Evolutionary conservation across 2,329 filamentous ascomycete genomes (phyloP), one percentile per base, ranked within the genome.

Genomic region (Penicillium vulpinum): DNA sequence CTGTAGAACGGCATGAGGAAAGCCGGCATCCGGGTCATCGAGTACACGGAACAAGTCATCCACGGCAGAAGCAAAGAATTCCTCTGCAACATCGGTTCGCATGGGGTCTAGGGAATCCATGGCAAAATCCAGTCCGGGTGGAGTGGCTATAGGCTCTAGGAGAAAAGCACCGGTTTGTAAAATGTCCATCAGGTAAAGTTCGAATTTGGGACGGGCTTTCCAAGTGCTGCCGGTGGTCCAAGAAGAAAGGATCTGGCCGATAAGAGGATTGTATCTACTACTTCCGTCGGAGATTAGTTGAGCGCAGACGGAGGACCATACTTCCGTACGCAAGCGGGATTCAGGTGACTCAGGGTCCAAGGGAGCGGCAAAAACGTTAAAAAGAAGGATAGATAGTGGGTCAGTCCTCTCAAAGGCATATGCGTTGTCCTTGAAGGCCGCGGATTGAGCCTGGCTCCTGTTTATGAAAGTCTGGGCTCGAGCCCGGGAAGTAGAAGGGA

Each of bases 111-210:
- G 69, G 61, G 87, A 87, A 78, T 90, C 89, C 60, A 87, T 82
- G 54, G 88, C 87, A 39, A 90, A 69, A 79, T 74, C 91, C 87
- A 75, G 88, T 83, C 62, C 88, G 81, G 58, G 87, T 66, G 91
- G 88, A 69, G 92, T 89, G 73, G 92, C 90, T 67, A 90, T 87
- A 69, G 89, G 88, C 69, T 96, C 92, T 65, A 97, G 81, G 56
- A 97, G 81, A 70, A 97, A 97, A 38, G 92, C 89, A 63, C 94
- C 94, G 67, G 95, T 90, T 75, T 96, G 91, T 31, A 99, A 84
- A 58, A 95, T 91, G 71, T 94, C 90, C 90, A 96, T 94, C 13
- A 99, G 84, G 73, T 93, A 97, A 76, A 91, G 89, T 76, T 97
- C 92, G 81, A 99, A 87, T 62, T 92, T 94, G 64, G 88, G 85